Evolutionary conservation across 768 basidiomycete genomes (phyloP).

Genomic region (Tephrocybe sp.): DNA sequence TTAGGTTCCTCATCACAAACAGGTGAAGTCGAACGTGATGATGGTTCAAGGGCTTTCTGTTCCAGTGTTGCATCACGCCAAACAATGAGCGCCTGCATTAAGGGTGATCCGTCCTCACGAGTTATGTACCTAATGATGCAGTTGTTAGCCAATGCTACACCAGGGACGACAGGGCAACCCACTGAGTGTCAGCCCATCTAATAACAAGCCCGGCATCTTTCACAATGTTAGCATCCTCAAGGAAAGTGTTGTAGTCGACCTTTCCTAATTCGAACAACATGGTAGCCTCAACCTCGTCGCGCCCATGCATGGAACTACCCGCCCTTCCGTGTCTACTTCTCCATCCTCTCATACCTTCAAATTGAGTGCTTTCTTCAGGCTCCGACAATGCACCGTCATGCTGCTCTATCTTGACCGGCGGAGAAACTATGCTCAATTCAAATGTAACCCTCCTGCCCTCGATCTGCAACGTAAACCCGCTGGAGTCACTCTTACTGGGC

Average conservation of each 20-base stretch:
- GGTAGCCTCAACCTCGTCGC: slow-evolving; percentile 54
- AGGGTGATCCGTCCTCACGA: slow-evolving; percentile 69
- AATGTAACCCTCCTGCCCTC: slow-evolving; percentile 64
- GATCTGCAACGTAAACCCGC: slow-evolving; percentile 63
- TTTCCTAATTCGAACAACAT: slow-evolving; percentile 58
- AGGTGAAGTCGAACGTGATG: slow-evolving; percentile 37
- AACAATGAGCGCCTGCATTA: slow-evolving; percentile 69
- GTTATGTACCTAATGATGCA: slow-evolving; percentile 64
- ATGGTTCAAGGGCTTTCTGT: slow-evolving; percentile 22
- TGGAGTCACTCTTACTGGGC: slow-evolving; percentile 58
- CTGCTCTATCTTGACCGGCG: slow-evolving; percentile 21
- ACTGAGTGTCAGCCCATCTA: slow-evolving; percentile 70
- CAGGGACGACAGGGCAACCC: slow-evolving; percentile 25
- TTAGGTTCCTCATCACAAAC: slow-evolving; percentile 32
- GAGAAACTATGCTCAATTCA: slow-evolving; percentile 66
- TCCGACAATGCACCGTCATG: slow-evolving; percentile 17
- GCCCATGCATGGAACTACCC: slow-evolving; percentile 21
- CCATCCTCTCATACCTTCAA: slow-evolving; percentile 18
- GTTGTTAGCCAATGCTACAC: background rate
- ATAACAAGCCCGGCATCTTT: slow-evolving; percentile 69
- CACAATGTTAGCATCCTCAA: slow-evolving; percentile 64
- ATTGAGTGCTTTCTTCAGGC: slow-evolving; percentile 12
- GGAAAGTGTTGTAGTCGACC: slow-evolving; percentile 63
- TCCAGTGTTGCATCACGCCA: slow-evolving; percentile 59
- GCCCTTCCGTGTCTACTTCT: slow-evolving; percentile 23